Conservation (phyloP, 2,329 filamentous ascomycete genomes). For the Calycina herbarum region DNA sequence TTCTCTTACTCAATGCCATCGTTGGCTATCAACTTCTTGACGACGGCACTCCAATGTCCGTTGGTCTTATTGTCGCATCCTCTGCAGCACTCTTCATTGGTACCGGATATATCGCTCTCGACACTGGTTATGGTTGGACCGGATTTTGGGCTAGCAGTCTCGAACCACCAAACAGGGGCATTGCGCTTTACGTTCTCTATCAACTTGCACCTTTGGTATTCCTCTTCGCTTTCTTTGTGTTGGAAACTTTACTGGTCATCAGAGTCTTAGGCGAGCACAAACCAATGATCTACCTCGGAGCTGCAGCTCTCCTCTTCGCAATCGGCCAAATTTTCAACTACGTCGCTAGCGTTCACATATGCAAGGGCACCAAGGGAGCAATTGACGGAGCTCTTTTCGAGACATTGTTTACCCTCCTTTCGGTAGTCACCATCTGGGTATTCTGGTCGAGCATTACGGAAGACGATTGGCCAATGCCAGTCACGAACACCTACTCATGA, state of each 20-base stretch:
- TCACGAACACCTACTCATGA: constrained; percentile 35
- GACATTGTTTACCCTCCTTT: constrained; percentile 84
- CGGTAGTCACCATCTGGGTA: constrained; percentile 82
- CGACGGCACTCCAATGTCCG: constrained; percentile 83
- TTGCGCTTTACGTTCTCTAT: constrained; percentile 91
- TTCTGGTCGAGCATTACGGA: constrained; percentile 99
- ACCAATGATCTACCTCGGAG: constrained; percentile 85
- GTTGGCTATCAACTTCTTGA: constrained; percentile 94
- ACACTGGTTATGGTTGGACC: constrained; percentile 87
- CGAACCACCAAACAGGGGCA: constrained; percentile 66
- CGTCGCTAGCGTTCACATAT: constrained; percentile 87
- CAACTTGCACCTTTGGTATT: constrained; percentile 87
- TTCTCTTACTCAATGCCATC: constrained; percentile 85
- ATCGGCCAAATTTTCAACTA: constrained; percentile 97
- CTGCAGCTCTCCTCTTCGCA: constrained; percentile 78
- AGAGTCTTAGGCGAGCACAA: constrained; percentile 82
- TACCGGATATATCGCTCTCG: constrained; percentile 92
- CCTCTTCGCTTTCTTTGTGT: constrained; percentile 80
- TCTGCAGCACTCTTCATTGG: constrained; percentile 76
- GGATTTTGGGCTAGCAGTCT: constrained; percentile 67
- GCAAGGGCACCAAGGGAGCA: constrained; percentile 75
- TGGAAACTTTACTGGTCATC: constrained; percentile 82
- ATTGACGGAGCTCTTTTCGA: constrained; percentile 94
- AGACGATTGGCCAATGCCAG: constrained; percentile 84
- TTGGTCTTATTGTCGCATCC: constrained; percentile 73